Evolutionary conservation across 208 protist species (phyloP), one percentile per base, ranked within the genome.

Genomic region (Trypanosoma theileri): DNA sequence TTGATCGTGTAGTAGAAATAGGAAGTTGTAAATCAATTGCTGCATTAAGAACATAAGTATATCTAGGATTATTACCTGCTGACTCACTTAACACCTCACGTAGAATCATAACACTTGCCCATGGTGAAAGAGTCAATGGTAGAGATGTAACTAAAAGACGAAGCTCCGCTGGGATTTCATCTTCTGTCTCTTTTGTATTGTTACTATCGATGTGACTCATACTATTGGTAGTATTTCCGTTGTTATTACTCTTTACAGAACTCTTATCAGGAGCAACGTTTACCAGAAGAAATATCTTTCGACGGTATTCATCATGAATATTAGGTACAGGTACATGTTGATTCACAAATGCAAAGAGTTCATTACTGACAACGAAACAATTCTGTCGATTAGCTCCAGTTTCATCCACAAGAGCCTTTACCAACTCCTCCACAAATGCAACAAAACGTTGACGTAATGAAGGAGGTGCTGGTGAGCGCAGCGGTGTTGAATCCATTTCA

Each of bases 251-350:
- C 14, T 44, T 21, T n/a, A 9, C 1, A 67, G 53, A 28, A 52
- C 54, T 63, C 44, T 84, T 70, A 55, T 89, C 84, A 12, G 86
- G 77, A 21, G 94, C 85, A 24, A 96, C 86, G 59, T 96, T 96
- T 45, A 96, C 88, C 44, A 96, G 76, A 48, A 96, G 75, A 77
- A 91, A 96, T 22, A 96, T 82, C 75, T 96, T 96, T 35, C 91
- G 84, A 4, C 91, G 84, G 76, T 96, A 96, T 66, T 92, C 88
- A 70, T 96, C 91, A 55, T 96, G 91, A 57, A 96, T 93, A 70
- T 94, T 96, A 12, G 91, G 88, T 21, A 96, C 73, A 13, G 81
- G 83, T 11, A 96, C 82, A 66, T 92, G 80, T 41, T 80, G 59
- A 41, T 82, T 85, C 63, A 96, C 80, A 65, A 93, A 96, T 50